Base-by-base conservation (phyloP, 192 early-diverging fungal species). In the Allomyces javanicus region DNA sequence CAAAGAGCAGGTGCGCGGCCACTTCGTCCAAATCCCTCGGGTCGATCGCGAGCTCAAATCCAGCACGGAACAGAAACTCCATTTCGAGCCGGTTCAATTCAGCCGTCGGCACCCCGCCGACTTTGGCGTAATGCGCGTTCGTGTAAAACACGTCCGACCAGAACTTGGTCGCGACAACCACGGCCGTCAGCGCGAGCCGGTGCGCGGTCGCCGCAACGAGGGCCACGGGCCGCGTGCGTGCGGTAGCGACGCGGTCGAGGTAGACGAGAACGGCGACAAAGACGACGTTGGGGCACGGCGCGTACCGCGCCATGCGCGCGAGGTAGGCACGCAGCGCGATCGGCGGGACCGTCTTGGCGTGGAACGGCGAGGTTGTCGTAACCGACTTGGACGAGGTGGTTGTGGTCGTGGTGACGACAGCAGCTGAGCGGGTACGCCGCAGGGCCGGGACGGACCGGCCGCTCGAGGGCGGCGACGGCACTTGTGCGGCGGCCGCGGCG, bases 11-110 rank as follows among this genome's bases (percentile, higher is more conserved):
- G 69, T 83, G 83, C 58, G 82, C 77, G 14, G 84, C 86, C 25
- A 85, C 76, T 12, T 70, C 70, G 64, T 88, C 80, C 23, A 89
- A 68, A 64, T 87, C 81, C 5, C 79, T 73, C 9, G 77, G 67
- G 55, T 78, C 77, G 9, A 88, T 78, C 64, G 84, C 79, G 23
- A 89, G 74, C 63, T 89, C 80, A 67, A 89, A 89, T 63, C 82
- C 77, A 25, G 78, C 78, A 17, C 87, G 71, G 61, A 88, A 87
- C 45, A 89, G 69, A 44, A 89, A 79, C 76, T 89, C 86, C 62
- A 89, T 66, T 66, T 89, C 88, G 17, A 88, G 70, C 66, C 84
- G 81, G 68, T 89, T 89, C 66, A 89, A 70, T 70, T 89, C 86
- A 0, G 65, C 71, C n/a, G 86, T 65, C 0, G 85, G 81, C 19